phyloP scores from a whole-genome alignment of 2,329 filamentous ascomycete genomes.

The Colletotrichum sp. region DNA sequence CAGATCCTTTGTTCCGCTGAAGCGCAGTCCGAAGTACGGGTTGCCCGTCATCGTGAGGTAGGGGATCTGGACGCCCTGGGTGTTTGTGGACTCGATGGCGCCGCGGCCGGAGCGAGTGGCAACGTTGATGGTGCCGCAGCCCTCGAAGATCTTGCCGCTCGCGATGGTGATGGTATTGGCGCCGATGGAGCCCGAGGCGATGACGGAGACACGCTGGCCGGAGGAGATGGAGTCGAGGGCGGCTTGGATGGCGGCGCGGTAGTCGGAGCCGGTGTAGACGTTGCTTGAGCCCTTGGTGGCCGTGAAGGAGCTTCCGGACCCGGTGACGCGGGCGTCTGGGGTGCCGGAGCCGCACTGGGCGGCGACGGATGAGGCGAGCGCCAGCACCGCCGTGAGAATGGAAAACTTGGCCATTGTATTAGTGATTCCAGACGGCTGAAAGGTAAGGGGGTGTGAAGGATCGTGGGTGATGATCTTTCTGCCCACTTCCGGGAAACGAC shows the following conservation, averaged over 20 bases:
- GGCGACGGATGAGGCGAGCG: conserved; percentile 39
- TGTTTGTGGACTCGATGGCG: conserved; percentile 57
- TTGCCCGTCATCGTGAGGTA: conserved; percentile 63
- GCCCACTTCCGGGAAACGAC: background rate
- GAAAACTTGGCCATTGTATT: conserved; percentile 25
- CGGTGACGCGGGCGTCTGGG: conserved; percentile 51
- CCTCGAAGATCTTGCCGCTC: conserved; percentile 62
- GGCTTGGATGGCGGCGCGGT: conserved; percentile 58
- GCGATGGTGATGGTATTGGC: conserved; percentile 54
- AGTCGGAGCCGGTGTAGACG: conserved; percentile 59
- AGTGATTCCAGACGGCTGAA: background rate
- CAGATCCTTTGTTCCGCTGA: conserved; percentile 56
- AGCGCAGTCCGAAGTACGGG: conserved; percentile 62
- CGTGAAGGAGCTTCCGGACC: conserved; percentile 48
- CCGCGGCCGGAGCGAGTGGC: conserved; percentile 48
- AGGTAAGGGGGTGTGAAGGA: background rate
- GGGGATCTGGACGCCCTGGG: conserved; percentile 55
- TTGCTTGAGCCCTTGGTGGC: conserved; percentile 46
- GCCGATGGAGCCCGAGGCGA: conserved; percentile 60
- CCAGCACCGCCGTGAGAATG: conserved; percentile 39
- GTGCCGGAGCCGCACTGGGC: conserved; percentile 54
- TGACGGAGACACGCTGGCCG: conserved; percentile 58
- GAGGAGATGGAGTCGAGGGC: conserved; percentile 56
- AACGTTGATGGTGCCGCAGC: conserved; percentile 60
- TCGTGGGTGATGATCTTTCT: background rate